Base-by-base conservation (phyloP, 495 filamentous ascomycete genomes). In the Xylaria castorea region DNA sequence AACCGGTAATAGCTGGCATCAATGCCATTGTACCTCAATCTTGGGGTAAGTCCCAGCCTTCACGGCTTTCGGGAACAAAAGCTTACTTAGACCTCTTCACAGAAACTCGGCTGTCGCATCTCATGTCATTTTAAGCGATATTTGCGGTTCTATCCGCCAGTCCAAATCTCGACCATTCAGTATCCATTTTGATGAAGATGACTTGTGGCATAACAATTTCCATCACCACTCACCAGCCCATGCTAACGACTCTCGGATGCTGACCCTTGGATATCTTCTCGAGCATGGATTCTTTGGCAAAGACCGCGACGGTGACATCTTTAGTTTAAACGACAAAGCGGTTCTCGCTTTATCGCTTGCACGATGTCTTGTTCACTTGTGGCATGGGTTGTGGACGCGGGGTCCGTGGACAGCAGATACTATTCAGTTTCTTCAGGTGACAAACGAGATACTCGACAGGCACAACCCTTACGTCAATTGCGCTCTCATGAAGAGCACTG, bases 321-420 rank as follows among this genome's bases (percentile, higher is more conserved):
- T 60, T 3, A 60, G 18, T 60, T 14, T 34, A 30, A 36, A 36
- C 3, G 55, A 60, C 18, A 60, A 60, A 36, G 55, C 55, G 8
- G 30, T 60, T 60, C 55, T 60, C 14, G 30, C 55, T 32, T 36
- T 60, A n/a, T 60, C 55, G 55, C 55, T 60, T 34, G 30, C 27
- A 14, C 27, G 55, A 16, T 27, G 30, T 36, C 55, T 60, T 20
- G 5, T 60, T 18, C 55, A 60, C 30, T 60, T 27, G 25, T 57
- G 22, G 22, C 53, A 57, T 27, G 53, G 30, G 18, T 9, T 60
- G 25, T 60, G 25, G 32, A 60, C 18, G 30, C 30, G 18, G 18
- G 12, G 32, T 1, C 27, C 12, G n/a, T 60, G 55, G 55, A 32
- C 30, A n/a, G 25, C 55, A 36, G 14, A 20, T 5, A 18, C 25